These are phyloP conservation scores for Ammopiptanthus mongolicus DNA, from an alignment of 306 rosid species.

Conservation along the genomic window DNA sequence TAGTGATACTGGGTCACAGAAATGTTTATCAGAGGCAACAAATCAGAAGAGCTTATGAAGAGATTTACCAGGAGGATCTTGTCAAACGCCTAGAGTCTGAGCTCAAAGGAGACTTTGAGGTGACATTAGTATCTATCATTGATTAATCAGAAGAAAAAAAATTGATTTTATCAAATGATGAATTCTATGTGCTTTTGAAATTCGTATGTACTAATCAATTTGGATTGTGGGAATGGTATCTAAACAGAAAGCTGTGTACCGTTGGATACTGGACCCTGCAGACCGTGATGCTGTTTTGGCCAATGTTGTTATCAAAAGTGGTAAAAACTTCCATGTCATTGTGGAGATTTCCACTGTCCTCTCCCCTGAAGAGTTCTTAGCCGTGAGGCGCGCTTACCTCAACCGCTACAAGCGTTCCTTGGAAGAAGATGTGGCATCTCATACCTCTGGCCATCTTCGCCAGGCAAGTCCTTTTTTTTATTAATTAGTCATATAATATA, in stretches of 20 bases:
- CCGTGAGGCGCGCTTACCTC: slow-evolving; percentile 34
- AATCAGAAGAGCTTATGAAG: slow-evolving; percentile 60
- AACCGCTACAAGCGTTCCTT: slow-evolving; percentile 63
- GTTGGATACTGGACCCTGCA: slow-evolving; percentile 63
- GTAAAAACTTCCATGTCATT: slow-evolving; percentile 39
- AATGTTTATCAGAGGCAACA: slow-evolving; percentile 56
- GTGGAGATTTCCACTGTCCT: slow-evolving; percentile 52
- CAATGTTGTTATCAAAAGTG: slow-evolving; percentile 51
- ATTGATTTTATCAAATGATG: neutral
- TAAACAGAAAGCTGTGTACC: slow-evolving; percentile 70
- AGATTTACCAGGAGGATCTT: slow-evolving; percentile 64
- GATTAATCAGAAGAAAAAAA: neutral
- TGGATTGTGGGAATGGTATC: neutral
- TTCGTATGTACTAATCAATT: neutral
- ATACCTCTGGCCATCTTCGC: slow-evolving; percentile 66
- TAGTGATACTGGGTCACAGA: slow-evolving; percentile 53
- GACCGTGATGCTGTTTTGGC: slow-evolving; percentile 79
- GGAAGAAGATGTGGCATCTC: slow-evolving; percentile 79
- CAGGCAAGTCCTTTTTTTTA: slow-evolving; percentile 34
- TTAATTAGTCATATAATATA: neutral
- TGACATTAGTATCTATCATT: neutral
- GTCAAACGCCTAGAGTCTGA: slow-evolving; percentile 74
- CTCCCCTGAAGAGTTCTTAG: slow-evolving; percentile 66
- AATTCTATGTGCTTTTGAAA: neutral
- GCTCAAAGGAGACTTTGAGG: slow-evolving; percentile 80